phyloP scores from a whole-genome alignment of 139 green algal species.

The Chlorella vulgaris region DNA sequence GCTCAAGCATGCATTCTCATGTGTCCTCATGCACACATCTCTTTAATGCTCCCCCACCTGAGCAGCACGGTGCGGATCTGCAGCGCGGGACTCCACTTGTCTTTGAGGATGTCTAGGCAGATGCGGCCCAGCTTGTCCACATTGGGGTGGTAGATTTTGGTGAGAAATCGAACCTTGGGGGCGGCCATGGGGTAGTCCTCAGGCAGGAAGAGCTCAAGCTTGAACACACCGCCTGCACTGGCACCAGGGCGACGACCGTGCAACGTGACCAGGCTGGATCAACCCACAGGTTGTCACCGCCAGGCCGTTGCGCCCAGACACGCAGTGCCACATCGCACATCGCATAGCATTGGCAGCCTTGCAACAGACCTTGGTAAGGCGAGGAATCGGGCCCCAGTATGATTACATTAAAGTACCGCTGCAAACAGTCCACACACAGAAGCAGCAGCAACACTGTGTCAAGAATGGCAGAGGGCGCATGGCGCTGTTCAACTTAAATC shows the following conservation, averaged over 20 bases:
- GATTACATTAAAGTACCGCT: slow-evolving; percentile 98
- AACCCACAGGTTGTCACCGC: too few relatives aligned
- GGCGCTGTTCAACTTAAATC: too few relatives aligned
- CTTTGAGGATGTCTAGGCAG: slow-evolving; percentile 99
- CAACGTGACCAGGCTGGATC: too few relatives aligned
- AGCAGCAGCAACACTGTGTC: too few relatives aligned
- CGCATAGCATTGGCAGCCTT: not conserved
- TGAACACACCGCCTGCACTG: slow-evolving; percentile 88
- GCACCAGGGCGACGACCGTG: too few relatives aligned
- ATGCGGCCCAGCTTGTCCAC: slow-evolving; percentile 99
- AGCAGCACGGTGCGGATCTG: slow-evolving; percentile 99
- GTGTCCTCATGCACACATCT: too few relatives aligned
- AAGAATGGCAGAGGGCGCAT: too few relatives aligned
- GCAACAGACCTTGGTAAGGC: slow-evolving; percentile 91
- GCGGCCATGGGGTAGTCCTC: slow-evolving; percentile 99
- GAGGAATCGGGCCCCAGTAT: slow-evolving; percentile 90
- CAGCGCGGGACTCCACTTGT: slow-evolving; percentile 99
- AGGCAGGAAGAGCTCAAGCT: slow-evolving; percentile 98
- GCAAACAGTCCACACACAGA: not conserved
- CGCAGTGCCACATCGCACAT: too few relatives aligned
- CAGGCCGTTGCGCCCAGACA: not conserved
- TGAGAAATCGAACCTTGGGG: slow-evolving; percentile 98
- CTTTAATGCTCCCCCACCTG: slow-evolving; percentile 63
- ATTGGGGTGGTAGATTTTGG: slow-evolving; percentile 99
- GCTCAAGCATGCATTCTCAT: too few relatives aligned